Percentiles rank a stretch among this genome's conserved stretches.
These are phyloP conservation scores for Xanthoparmelia taractica DNA, from an alignment of 495 filamentous ascomycete genomes.

Conservation along the genomic window DNA sequence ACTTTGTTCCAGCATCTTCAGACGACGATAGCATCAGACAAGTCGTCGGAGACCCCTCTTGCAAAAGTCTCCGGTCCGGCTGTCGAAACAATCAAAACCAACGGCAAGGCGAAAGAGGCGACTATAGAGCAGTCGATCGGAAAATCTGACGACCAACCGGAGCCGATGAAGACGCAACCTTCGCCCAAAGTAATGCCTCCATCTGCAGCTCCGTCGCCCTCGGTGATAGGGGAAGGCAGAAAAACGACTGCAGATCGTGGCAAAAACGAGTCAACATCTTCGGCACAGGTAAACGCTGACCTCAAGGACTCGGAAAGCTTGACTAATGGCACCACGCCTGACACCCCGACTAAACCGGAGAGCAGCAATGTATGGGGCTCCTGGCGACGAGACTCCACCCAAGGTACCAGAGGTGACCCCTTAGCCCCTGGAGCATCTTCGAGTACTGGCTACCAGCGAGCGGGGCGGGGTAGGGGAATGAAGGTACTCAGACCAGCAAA, in stretches of 20 bases:
- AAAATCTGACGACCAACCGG: constrained; percentile 14
- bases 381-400: constrained; percentile 53
- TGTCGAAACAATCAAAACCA: constrained; percentile 40
- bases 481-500: constrained; percentile 67
- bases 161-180: constrained; percentile 10
- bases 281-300: constrained; percentile 12
- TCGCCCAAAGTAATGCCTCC: constrained; percentile 18
- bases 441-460: constrained; percentile 51
- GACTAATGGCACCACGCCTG: constrained; percentile 29
- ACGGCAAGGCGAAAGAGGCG: constrained; percentile 15
- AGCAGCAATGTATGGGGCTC: constrained; percentile 53
- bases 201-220: constrained; percentile 31
- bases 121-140: neutral
- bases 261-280: constrained; percentile 7
- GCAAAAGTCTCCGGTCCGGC: constrained; percentile 34
- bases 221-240: constrained; percentile 25
- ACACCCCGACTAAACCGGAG: constrained; percentile 38
- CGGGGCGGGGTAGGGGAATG: constrained; percentile 55
- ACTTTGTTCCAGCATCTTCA: constrained; percentile 65
- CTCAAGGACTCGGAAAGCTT: constrained; percentile 20
- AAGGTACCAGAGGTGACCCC: constrained; percentile 17
- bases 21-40: constrained; percentile 46
- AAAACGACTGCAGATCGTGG: constrained; percentile 9
- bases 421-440: constrained; percentile 34
- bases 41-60: constrained; percentile 12